Percentiles rank a stretch among this genome's conserved stretches.
phyloP scores from a whole-genome alignment of 345 rosid genomes.

The Salix koriyanagi region DNA sequence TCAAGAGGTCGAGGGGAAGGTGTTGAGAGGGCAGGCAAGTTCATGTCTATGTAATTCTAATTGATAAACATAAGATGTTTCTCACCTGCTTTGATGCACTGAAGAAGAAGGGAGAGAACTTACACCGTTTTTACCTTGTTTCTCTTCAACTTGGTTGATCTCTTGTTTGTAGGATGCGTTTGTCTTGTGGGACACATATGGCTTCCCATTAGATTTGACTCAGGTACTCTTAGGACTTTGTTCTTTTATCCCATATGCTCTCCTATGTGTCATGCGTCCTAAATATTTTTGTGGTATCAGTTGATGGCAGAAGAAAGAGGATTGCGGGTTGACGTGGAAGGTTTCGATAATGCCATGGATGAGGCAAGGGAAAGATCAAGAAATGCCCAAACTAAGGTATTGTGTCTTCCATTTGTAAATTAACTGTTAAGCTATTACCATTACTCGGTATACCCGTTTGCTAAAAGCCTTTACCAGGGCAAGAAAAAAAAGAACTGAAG shows the following conservation, averaged over 20 bases:
- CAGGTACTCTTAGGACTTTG: constrained; percentile 45
- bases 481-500: not conserved
- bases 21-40: constrained; percentile 72
- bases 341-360: constrained; percentile 76
- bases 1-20: constrained; percentile 69
- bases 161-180: constrained; percentile 76
- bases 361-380: constrained; percentile 95
- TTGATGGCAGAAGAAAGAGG: constrained; percentile 97
- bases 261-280: constrained; percentile 11
- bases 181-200: constrained; percentile 93
- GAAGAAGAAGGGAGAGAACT: not conserved
- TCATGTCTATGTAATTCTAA: not conserved
- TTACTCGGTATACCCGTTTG: not conserved
- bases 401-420: not conserved
- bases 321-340: constrained; percentile 70
- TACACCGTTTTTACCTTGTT: not conserved
- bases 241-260: constrained; percentile 1
- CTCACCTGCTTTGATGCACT: not conserved
- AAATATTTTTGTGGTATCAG: constrained; percentile 30
- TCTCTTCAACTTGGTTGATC: not conserved
- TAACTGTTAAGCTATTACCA: not conserved
- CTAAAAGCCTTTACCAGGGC: not conserved
- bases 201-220: constrained; percentile 93
- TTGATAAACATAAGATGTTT: not conserved
- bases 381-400: constrained; percentile 81